Conservation (phyloP, 495 filamentous ascomycete species). For the Neurospora sp. region DNA sequence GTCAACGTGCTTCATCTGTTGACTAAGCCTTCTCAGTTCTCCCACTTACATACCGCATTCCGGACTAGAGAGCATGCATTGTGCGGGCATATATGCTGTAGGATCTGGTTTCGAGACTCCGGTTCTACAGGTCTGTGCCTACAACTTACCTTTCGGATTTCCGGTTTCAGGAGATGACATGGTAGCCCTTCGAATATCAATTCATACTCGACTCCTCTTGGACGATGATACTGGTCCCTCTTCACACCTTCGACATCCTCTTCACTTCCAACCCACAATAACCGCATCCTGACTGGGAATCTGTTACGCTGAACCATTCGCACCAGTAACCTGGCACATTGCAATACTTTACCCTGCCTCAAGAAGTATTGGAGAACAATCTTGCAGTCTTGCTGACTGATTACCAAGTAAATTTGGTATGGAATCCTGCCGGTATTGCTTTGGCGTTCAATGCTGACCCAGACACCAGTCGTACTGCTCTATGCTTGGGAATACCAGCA, state of each 20-base stretch:
- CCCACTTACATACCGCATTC: background rate
- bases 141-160: background rate
- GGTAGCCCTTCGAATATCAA: background rate
- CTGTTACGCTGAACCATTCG: background rate
- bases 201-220: background rate
- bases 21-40: background rate
- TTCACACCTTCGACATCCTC: background rate
- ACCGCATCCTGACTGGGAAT: background rate
- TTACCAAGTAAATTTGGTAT: background rate
- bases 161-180: background rate
- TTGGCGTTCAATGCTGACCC: background rate
- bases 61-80: background rate
- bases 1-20: background rate
- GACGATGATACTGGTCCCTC: background rate
- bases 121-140: background rate
- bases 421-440: background rate
- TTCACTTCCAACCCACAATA: background rate
- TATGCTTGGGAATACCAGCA: background rate
- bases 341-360: background rate
- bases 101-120: background rate
- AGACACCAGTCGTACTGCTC: background rate
- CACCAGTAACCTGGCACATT: background rate
- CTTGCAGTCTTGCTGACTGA: background rate
- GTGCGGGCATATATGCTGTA: background rate
- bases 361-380: background rate